phyloP scores from a whole-genome alignment of 352 stramenopile species.

The Salisapilia sapeloensis region DNA sequence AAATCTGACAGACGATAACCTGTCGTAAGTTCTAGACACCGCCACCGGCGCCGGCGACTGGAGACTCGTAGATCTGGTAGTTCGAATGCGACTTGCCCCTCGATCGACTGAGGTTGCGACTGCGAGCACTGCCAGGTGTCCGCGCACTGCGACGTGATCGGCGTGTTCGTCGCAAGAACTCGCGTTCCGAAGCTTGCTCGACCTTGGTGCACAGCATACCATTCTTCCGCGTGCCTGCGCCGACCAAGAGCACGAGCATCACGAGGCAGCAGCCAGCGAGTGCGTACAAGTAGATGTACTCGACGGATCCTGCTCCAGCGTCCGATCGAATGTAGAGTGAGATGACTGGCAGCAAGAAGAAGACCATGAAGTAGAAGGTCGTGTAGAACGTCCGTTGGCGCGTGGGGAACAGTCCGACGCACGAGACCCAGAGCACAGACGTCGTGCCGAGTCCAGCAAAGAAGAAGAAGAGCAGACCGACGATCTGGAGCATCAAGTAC shows the following conservation, averaged over 20 bases:
- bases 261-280: constrained; percentile 25
- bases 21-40: too few species aligned
- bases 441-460: constrained; percentile 57
- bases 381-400: constrained; percentile 37
- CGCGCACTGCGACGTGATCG: constrained; percentile 28
- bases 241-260: constrained; percentile 21
- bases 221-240: constrained; percentile 34
- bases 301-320: constrained; percentile 3
- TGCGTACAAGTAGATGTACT: constrained; percentile 42
- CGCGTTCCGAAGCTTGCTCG: constrained; percentile 32
- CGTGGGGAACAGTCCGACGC: constrained; percentile 52
- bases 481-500: constrained; percentile 55
- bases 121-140: constrained; percentile 35
- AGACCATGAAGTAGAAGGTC: constrained; percentile 56
- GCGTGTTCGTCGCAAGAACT: constrained; percentile 24
- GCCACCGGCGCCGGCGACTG: too few species aligned
- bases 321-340: constrained; percentile 8
- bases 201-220: constrained; percentile 52
- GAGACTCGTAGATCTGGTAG: constrained; percentile 52
- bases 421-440: constrained; percentile 56
- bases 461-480: constrained; percentile 56
- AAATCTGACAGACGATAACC: too few species aligned
- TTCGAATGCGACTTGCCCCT: constrained; percentile 48
- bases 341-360: constrained; percentile 38
- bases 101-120: constrained; percentile 44